Evolutionary conservation across 164 flowering plant species (phyloP).

Genomic region (Cinnamomum micranthum): DNA sequence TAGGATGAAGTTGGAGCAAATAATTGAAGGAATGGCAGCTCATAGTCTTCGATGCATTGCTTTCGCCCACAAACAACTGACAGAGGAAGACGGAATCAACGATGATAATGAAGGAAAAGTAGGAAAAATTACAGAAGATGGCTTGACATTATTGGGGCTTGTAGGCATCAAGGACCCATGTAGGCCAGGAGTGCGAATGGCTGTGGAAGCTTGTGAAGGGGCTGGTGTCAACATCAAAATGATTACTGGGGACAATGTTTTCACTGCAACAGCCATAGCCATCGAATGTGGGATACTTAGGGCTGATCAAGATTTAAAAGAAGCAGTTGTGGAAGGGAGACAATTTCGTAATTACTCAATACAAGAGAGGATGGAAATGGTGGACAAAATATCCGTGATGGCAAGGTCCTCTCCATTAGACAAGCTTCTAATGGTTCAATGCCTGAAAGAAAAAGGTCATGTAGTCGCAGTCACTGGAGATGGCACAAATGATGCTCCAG

Average conservation of each 20-base stretch:
- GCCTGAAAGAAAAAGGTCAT: conserved; percentile 53
- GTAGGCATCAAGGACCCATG: conserved; percentile 64
- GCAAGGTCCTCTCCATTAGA: conserved; percentile 69
- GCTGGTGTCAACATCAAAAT: conserved; percentile 59
- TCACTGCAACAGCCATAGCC: conserved; percentile 62
- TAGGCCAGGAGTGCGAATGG: conserved; percentile 45
- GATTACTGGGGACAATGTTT: conserved; percentile 65
- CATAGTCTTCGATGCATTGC: conserved; percentile 35
- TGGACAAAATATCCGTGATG: conserved; percentile 54
- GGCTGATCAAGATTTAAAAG: conserved; percentile 19
- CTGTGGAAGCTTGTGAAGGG: conserved; percentile 41
- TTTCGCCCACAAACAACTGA: conserved; percentile 16
- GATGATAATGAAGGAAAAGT: background rate
- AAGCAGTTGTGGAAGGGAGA: conserved; percentile 44
- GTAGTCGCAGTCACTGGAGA: conserved; percentile 78
- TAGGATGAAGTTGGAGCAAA: conserved; percentile 10
- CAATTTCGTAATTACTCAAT: conserved; percentile 42
- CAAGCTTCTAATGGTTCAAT: conserved; percentile 61
- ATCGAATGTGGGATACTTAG: conserved; percentile 53
- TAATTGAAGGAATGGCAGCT: conserved; percentile 32
- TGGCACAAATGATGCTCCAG: conserved; percentile 64
- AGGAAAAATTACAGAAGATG: conserved; percentile 22
- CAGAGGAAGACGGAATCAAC: conserved; percentile 3
- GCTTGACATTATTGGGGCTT: conserved; percentile 40
- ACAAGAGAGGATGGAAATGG: conserved; percentile 39